Conservation (phyloP, 768 basidiomycete species). For the Leccinellum rugosiceps region DNA sequence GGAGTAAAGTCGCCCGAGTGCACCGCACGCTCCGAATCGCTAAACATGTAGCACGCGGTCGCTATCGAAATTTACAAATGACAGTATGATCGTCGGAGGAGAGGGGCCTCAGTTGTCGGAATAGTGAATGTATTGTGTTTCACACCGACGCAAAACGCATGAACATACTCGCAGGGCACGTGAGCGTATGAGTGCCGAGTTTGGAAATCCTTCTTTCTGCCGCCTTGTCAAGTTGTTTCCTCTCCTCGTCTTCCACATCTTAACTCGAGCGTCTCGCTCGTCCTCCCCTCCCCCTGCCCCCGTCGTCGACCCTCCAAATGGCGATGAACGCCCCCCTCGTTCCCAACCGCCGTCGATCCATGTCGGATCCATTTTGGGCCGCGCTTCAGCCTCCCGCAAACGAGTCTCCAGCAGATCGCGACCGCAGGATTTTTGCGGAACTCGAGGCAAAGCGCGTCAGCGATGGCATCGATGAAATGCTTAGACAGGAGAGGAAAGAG, state of each 20-base stretch:
- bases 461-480: slow-evolving; percentile 77
- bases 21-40: not conserved
- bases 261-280: slow-evolving; percentile 18
- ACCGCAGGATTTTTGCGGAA: slow-evolving; percentile 62
- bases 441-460: slow-evolving; percentile 69
- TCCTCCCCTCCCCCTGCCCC: slow-evolving; percentile 1
- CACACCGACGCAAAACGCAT: not conserved
- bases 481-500: slow-evolving; percentile 62
- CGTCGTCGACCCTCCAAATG: slow-evolving; percentile 3
- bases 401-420: slow-evolving; percentile 67
- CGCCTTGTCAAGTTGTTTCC: slow-evolving; percentile 11
- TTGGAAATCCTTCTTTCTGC: slow-evolving; percentile 25
- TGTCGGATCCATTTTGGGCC: slow-evolving; percentile 69
- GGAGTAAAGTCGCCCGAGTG: not conserved
- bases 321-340: slow-evolving; percentile 30
- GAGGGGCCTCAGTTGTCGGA: not conserved
- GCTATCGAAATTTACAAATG: not conserved
- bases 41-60: not conserved
- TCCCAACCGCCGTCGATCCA: slow-evolving; percentile 40
- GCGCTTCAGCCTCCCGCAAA: slow-evolving; percentile 67
- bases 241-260: slow-evolving; percentile 14
- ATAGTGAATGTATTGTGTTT: not conserved
- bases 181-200: slow-evolving; percentile 18
- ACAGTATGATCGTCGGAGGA: not conserved
- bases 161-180: slow-evolving; percentile 7